Conservation (phyloP, 2,329 filamentous ascomycete genomes). For the Colletotrichum graminicola region DNA sequence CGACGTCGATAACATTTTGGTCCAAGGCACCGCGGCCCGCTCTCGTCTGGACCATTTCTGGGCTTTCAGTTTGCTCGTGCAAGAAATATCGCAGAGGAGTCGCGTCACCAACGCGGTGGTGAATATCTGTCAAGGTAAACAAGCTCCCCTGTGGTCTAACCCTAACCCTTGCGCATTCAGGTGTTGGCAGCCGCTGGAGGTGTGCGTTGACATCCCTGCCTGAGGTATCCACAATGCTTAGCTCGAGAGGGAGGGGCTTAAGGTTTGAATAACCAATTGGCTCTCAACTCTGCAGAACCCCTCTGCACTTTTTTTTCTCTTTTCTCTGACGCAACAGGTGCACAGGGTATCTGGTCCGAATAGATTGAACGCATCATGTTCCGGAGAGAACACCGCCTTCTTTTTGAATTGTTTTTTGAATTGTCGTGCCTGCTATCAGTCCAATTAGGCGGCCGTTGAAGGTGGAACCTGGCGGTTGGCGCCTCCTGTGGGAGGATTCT, state of each 20-base stretch:
- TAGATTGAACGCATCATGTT: background rate
- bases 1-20: background rate
- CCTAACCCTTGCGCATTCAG: conserved; percentile 29
- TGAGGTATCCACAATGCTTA: conserved; percentile 17
- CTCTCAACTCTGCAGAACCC: conserved; percentile 4
- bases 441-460: background rate
- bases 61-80: background rate
- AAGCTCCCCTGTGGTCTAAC: conserved; percentile 9
- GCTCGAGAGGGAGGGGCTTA: conserved; percentile 10
- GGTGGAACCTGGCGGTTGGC: background rate
- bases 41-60: conserved; percentile 33
- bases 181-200: background rate
- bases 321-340: background rate
- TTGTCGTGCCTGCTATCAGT: background rate
- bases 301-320: background rate
- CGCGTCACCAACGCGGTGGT: background rate
- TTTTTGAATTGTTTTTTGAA: background rate
- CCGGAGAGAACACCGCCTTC: background rate
- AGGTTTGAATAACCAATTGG: background rate
- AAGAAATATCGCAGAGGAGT: background rate
- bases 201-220: background rate
- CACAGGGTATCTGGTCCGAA: background rate
- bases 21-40: conserved; percentile 15
- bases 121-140: conserved; percentile 9
- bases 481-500: background rate